These are phyloP conservation scores for Thraustochytrium sp. DNA, from an alignment of 352 stramenopile species.

Conservation along the genomic window DNA sequence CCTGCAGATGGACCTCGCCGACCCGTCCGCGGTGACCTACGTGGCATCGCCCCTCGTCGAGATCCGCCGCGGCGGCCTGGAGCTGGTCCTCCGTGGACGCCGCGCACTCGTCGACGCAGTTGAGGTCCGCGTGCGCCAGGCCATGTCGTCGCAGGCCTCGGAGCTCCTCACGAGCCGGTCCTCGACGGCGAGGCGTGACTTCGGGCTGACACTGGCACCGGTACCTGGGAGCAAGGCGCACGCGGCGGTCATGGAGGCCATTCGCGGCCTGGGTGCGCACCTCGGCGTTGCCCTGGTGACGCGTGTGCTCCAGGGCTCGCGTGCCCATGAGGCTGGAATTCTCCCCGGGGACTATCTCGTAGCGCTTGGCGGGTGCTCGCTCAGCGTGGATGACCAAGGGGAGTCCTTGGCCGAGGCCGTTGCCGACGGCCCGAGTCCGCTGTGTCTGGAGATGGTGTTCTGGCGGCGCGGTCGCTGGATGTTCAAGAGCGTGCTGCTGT, in stretches of 20 bases:
- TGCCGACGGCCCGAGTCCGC: neutral
- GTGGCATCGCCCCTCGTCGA: neutral
- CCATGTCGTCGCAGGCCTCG: neutral
- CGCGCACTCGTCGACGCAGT: neutral
- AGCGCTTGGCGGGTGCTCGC: neutral
- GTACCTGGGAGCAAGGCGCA: neutral
- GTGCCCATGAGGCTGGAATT: neutral
- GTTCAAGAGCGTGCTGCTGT: neutral
- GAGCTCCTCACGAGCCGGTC: no score
- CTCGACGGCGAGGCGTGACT: neutral
- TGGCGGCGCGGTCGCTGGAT: neutral
- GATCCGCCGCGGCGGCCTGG: neutral
- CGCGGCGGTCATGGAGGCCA: neutral
- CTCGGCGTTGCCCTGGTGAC: neutral
- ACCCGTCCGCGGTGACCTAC: neutral
- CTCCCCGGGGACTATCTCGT: constrained; percentile 17
- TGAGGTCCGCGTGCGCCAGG: neutral
- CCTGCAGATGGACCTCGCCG: neutral
- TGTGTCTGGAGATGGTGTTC: neutral
- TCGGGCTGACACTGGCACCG: neutral
- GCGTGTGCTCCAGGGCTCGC: neutral
- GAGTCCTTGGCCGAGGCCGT: neutral
- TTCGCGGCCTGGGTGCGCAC: neutral
- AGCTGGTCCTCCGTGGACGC: neutral
- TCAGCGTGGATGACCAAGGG: neutral